Base-by-base conservation (phyloP, 202 grass and related monocot species). In the Dendrocalamus latiflorus region DNA sequence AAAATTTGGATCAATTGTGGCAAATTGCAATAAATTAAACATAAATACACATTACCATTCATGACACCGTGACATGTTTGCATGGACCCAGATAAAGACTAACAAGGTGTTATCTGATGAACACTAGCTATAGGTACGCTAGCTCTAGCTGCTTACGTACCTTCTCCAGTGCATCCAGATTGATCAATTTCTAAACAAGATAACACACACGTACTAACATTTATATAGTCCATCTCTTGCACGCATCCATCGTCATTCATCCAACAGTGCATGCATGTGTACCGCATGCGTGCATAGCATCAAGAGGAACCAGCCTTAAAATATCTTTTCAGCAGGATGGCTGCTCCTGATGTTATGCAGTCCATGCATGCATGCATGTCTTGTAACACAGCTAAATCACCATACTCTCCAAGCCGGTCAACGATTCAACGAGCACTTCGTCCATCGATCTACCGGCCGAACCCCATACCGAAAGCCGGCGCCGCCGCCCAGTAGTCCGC, bases 291-390 rank as follows among this genome's bases (percentile, higher is more conserved):
- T 39, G 70, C 87, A 97, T 83, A 92, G 87, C 88, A 94, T 97
- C 91, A 92, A 85, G 89, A 97, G 85, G 79, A 92, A 87, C 93
- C 94, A 89, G 42, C 89, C 94, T 92, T 90, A 33, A 33, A 79
- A 54, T 50, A 72, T 62, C 1, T 62, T 54, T 85, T 81, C 75
- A 89, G 41, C 65, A 91, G 92, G 84, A 71, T 93, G 88, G 81
- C 70, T 93, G 75, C 86, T 97, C 75, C 77, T 91, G 88, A 97
- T 94, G 86, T 58, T 86, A 83, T 89, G 87, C 74, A 55, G 22
- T 65, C 30, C 25, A 73, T 78, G 33, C 33, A 34, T 34, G 21
- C 68, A 68, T 55, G 33, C 30, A 67, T 25, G 28, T 38, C 30
- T 50, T 51, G 3, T 34, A 17, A 38, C 39, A 22, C 39, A 24